Evolutionary conservation across 768 basidiomycete genomes (phyloP).

Genomic region (Amanita subjunquillea): DNA sequence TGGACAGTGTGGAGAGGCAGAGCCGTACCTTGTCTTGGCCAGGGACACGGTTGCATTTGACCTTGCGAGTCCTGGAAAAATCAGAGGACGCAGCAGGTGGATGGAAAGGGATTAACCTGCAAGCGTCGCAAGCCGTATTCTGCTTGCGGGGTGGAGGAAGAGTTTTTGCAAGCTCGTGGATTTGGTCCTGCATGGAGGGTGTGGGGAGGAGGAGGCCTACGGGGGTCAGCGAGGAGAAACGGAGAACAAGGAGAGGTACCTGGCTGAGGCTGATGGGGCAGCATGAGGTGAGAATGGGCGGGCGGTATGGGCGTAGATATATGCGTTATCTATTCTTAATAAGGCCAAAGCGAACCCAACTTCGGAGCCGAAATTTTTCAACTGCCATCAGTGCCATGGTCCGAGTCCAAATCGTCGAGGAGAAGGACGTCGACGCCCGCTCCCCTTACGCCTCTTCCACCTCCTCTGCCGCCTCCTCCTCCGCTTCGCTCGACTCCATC

Average conservation of each 20-base stretch:
- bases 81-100: conserved; percentile 5
- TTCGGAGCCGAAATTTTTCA: conserved; percentile 18
- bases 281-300: conserved; percentile 12
- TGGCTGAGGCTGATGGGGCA: conserved; percentile 19
- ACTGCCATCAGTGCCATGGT: conserved; percentile 49
- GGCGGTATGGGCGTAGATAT: conserved; percentile 14
- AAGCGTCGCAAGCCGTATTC: conserved; percentile 90
- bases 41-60: conserved; percentile 77
- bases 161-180: conserved; percentile 71
- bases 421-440: conserved; percentile 47
- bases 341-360: conserved; percentile 4
- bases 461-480: conserved; percentile 62
- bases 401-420: conserved; percentile 85
- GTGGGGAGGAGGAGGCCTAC: conserved; percentile 54
- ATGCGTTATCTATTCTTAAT: conserved; percentile 16
- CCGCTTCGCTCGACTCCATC: conserved; percentile 71
- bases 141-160: conserved; percentile 83
- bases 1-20: conserved; percentile 9
- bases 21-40: conserved; percentile 68
- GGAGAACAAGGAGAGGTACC: conserved; percentile 13
- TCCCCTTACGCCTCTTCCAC: conserved; percentile 71
- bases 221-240: conserved; percentile 8
- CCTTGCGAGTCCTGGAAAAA: conserved; percentile 62
- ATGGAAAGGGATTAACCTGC: conserved; percentile 42
- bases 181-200: conserved; percentile 68